Conservation (phyloP, 176 grass and related monocot species). For the Phoenix roebelenii region DNA sequence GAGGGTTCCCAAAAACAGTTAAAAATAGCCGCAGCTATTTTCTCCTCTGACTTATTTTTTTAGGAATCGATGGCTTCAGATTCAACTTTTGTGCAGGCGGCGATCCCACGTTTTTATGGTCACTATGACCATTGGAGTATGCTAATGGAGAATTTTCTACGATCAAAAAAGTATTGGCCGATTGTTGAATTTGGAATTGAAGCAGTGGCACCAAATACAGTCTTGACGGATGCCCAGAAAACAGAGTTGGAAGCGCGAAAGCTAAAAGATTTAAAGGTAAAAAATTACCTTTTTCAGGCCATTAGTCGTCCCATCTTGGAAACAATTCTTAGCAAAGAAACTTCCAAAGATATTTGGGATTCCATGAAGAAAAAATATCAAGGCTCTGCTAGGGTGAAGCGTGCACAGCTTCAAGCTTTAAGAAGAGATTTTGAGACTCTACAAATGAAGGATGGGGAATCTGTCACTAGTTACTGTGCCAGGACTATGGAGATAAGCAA, state of each 20-base stretch:
- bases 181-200: background rate
- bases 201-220: background rate
- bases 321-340: constrained; percentile 1
- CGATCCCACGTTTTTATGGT: constrained; percentile 1
- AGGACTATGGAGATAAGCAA: background rate
- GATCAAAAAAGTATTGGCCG: background rate
- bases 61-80: background rate
- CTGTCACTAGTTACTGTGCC: too few relatives aligned
- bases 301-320: background rate
- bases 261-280: background rate
- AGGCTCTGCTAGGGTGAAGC: background rate
- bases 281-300: background rate
- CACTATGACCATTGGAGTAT: constrained; percentile 14
- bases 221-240: background rate
- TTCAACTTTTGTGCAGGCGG: background rate
- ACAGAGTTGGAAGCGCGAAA: background rate
- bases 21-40: too few relatives aligned
- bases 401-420: constrained; percentile 4
- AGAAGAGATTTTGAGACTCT: constrained; percentile 2
- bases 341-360: constrained; percentile 2
- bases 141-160: constrained; percentile 4
- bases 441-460: constrained; percentile 1
- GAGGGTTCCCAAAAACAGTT: too few relatives aligned
- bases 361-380: background rate
- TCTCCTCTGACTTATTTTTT: too few relatives aligned